phyloP scores from a whole-genome alignment of 2,329 filamentous ascomycete genomes.

The Exophiala alcalophila region DNA sequence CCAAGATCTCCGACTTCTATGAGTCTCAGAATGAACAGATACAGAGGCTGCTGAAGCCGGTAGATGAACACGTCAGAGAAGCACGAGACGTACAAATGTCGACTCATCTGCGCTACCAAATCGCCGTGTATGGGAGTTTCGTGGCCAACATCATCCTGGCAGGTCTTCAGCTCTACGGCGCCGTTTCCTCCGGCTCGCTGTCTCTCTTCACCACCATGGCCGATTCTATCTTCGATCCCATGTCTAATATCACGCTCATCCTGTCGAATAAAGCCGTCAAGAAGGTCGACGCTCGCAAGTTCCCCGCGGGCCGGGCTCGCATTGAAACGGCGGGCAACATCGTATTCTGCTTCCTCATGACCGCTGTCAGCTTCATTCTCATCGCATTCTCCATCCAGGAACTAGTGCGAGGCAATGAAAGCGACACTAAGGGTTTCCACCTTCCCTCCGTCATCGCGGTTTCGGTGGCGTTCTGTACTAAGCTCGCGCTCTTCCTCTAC shows the following conservation, averaged over 20 bases:
- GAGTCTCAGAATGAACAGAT: constrained; percentile 90
- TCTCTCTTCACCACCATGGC: constrained; percentile 98
- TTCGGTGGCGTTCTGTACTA: constrained; percentile 76
- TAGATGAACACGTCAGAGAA: constrained; percentile 82
- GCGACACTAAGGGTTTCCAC: constrained; percentile 65
- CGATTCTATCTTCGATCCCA: constrained; percentile 87
- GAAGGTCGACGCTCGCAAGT: constrained; percentile 78
- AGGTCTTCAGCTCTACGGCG: constrained; percentile 81
- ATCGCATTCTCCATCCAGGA: constrained; percentile 82
- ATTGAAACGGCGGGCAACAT: constrained; percentile 97
- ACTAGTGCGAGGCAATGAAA: constrained; percentile 52
- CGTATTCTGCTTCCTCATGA: constrained; percentile 95
- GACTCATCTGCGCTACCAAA: constrained; percentile 65
- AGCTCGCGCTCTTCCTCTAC: constrained; percentile 80
- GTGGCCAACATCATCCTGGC: constrained; percentile 77
- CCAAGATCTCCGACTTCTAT: constrained; percentile 77
- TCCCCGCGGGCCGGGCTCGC: constrained; percentile 87
- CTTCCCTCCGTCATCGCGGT: constrained; percentile 84
- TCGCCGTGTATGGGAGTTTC: constrained; percentile 66
- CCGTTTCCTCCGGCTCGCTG: constrained; percentile 80
- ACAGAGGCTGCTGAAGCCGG: constrained; percentile 82
- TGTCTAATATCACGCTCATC: constrained; percentile 85
- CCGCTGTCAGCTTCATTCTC: constrained; percentile 82
- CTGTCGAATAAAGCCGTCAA: constrained; percentile 83
- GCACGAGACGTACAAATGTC: constrained; percentile 76